Percentiles rank a stretch among this genome's conserved stretches.
Conservation (phyloP, 495 filamentous ascomycete genomes). For the Hypoxylon fuscum region DNA sequence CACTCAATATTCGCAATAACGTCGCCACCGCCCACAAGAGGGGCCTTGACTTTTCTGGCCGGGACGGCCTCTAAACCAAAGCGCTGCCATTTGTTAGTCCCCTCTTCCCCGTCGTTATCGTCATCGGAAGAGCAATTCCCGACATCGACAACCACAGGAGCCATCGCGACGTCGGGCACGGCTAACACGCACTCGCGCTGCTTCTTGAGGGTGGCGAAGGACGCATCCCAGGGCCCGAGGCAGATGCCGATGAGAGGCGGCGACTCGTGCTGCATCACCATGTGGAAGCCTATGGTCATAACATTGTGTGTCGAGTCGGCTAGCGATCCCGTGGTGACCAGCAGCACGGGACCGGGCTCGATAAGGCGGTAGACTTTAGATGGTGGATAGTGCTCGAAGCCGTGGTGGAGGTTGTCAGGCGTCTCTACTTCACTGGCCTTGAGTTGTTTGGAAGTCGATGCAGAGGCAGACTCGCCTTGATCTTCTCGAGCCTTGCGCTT, state of each 20-base stretch:
- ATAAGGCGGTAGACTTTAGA: slow-evolving; percentile 48
- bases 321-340: slow-evolving; percentile 50
- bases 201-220: slow-evolving; percentile 43
- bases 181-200: slow-evolving; percentile 47
- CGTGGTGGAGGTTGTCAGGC: slow-evolving; percentile 11
- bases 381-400: slow-evolving; percentile 43
- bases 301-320: slow-evolving; percentile 47
- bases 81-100: slow-evolving; percentile 54
- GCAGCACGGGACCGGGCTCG: slow-evolving; percentile 49
- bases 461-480: slow-evolving; percentile 16
- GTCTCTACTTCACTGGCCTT: slow-evolving; percentile 8
- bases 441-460: slow-evolving; percentile 25
- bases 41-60: slow-evolving; percentile 44
- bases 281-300: slow-evolving; percentile 53
- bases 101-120: slow-evolving; percentile 34
- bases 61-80: slow-evolving; percentile 48
- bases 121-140: slow-evolving; percentile 60
- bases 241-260: slow-evolving; percentile 47
- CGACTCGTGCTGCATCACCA: slow-evolving; percentile 50
- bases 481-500: slow-evolving; percentile 39
- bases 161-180: slow-evolving; percentile 44
- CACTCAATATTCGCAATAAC: slow-evolving; percentile 51
- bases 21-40: slow-evolving; percentile 45
- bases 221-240: slow-evolving; percentile 51
- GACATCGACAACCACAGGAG: slow-evolving; percentile 42